phyloP scores from a whole-genome alignment of 768 basidiomycete species.

The Mycena rosella region DNA sequence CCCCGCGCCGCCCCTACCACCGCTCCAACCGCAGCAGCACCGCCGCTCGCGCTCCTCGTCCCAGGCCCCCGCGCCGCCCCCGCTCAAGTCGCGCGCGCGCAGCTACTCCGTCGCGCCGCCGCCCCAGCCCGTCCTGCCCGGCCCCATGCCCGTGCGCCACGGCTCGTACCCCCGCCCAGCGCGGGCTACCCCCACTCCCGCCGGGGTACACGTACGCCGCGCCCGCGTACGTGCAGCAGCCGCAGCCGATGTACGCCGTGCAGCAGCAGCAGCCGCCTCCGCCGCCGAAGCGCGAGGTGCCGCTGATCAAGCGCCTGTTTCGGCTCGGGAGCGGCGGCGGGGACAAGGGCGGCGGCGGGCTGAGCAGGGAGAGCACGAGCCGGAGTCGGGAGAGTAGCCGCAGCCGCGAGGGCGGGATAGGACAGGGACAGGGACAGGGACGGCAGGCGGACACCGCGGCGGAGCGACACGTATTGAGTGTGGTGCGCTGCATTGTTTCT shows the following conservation, averaged over 20 bases:
- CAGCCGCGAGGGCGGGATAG: neutral
- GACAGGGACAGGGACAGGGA: too few species aligned
- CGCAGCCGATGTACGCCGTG: too few species aligned
- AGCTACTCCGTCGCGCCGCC: neutral
- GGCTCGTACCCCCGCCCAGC: too few species aligned
- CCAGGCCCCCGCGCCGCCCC: neutral
- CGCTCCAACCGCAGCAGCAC: neutral
- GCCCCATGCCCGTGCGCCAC: too few species aligned
- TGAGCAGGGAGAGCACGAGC: neutral
- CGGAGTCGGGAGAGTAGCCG: conserved; percentile 1
- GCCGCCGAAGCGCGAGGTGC: conserved; percentile 14
- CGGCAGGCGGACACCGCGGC: too few species aligned
- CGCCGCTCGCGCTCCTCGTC: conserved; percentile 15
- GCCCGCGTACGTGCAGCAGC: neutral
- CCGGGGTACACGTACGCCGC: neutral
- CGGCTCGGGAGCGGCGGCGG: conserved; percentile 13
- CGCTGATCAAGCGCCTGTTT: conserved; percentile 27
- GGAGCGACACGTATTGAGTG: too few species aligned
- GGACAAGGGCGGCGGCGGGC: neutral
- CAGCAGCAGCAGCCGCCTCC: too few species aligned
- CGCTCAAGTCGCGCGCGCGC: neutral
- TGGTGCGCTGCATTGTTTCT: too few species aligned
- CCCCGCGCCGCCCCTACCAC: neutral
- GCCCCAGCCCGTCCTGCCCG: too few species aligned
- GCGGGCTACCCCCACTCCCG: too few species aligned